Evolutionary conservation across 2,329 filamentous ascomycete species (phyloP), one percentile per base, ranked within the genome.

Genomic region (Fusarium sororula): DNA sequence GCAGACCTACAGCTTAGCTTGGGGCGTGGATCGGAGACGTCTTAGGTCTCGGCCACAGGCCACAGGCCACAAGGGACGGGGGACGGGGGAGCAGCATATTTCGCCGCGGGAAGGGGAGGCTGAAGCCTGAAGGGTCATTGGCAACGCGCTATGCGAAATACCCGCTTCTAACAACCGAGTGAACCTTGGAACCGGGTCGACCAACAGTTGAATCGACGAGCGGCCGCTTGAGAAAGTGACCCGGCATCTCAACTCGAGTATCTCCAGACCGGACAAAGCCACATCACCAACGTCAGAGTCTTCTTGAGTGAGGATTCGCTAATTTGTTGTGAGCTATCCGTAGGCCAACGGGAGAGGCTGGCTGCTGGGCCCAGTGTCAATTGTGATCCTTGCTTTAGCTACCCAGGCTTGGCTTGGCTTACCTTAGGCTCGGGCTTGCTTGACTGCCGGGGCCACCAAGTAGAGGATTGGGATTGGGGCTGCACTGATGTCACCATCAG

Each of bases 271-370:
- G 41, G 6, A 47, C 17, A 35, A 66, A 60, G 63, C 54, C 63
- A 51, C 35, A 44, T 47, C 22, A 35, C 22, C 28, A 53, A 63
- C 32, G 24, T 37, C 41, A 67, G 17, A 32, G 41, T 22, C 37
- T 63, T 35, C 38, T 63, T 30, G 59, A 64, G 20, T 17, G 45
- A 51, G 45, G 51, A 67, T 56, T 59, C 28, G n/a, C 14, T 44
- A 45, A 45, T 39, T 51, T 51, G n/a, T 44, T 28, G 28, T 50
- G 32, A 41, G 35, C 51, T 62, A 30, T 48, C 45, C 20, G 45
- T 30, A 68, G 67, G 30, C 51, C 42, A 45, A 63, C 67, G 72
- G 72, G 72, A 72, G 66, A 74, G 71, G 72, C 63, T 73, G 61
- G 57, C 61, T 30, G 39, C 51, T 55, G 55, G 64, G 41, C 63